Percentiles rank a stretch among this genome's conserved stretches.
Conservation (phyloP, 2,329 filamentous ascomycete genomes). For the Cucurbitaria berberidis region DNA sequence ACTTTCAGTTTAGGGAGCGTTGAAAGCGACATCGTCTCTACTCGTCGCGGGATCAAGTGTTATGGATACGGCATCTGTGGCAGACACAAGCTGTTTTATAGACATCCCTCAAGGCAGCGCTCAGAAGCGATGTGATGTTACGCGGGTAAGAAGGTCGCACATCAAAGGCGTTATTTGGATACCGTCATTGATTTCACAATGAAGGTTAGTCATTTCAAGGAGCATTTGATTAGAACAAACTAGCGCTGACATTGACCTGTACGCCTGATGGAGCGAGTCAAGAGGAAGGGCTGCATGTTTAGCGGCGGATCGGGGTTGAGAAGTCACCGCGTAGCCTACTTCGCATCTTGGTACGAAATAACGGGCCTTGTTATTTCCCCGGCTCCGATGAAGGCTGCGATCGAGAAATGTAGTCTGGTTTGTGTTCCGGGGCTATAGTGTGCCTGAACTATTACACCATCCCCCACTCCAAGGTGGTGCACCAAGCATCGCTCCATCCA, state of each 20-base stretch:
- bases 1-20: conserved; percentile 26
- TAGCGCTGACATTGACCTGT: too few relatives aligned
- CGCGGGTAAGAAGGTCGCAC: neutral
- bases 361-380: too few relatives aligned
- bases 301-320: neutral
- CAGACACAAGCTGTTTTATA: neutral
- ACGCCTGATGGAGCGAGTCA: too few relatives aligned
- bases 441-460: neutral
- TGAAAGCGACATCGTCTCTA: conserved; percentile 7
- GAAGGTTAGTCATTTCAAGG: neutral
- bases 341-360: too few relatives aligned
- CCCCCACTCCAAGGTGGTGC: too few relatives aligned
- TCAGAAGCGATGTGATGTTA: neutral
- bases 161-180: neutral
- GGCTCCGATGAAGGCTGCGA: neutral
- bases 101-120: neutral
- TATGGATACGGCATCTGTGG: neutral
- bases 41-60: neutral
- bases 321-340: neutral
- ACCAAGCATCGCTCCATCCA: too few relatives aligned
- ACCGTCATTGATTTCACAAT: neutral
- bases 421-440: too few relatives aligned
- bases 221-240: neutral
- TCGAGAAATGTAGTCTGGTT: too few relatives aligned
- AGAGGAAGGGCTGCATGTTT: neutral